Evolutionary conservation across 2,329 filamentous ascomycete genomes (phyloP).

Genomic region (Lecanicillium sp.): DNA sequence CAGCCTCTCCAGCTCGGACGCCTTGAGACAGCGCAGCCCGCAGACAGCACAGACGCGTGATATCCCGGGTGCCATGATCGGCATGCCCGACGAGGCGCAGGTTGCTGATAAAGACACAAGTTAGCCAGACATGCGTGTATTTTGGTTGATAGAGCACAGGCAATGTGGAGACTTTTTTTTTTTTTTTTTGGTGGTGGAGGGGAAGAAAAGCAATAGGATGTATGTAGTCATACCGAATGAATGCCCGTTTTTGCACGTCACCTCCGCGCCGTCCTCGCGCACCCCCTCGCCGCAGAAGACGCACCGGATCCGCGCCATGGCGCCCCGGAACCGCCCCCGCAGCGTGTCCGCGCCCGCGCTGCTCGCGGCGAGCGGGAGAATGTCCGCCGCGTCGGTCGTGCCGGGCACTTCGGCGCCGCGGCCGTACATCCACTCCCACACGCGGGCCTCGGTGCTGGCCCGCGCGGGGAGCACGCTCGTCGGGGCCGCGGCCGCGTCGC

Average conservation of each 20-base stretch:
- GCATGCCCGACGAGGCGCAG: conserved; percentile 48
- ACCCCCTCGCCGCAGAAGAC: conserved; percentile 40
- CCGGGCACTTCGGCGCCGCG: conserved; percentile 41
- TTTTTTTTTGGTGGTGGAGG: too few species aligned
- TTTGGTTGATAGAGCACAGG: background rate
- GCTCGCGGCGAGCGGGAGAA: background rate
- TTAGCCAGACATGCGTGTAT: background rate
- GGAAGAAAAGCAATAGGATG: background rate
- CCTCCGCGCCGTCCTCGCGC: conserved; percentile 26
- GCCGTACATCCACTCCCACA: conserved; percentile 57
- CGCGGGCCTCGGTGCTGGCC: conserved; percentile 47
- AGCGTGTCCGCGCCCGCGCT: conserved; percentile 21
- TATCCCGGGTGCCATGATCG: conserved; percentile 47
- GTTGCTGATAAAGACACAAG: conserved; percentile 28
- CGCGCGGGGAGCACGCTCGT: conserved; percentile 12
- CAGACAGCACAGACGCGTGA: conserved; percentile 52
- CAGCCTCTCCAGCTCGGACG: conserved; percentile 33
- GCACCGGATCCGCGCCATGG: conserved; percentile 35
- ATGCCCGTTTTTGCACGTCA: conserved; percentile 34
- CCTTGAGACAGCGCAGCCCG: conserved; percentile 43
- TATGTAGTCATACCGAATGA: conserved; percentile 31
- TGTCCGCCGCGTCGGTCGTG: background rate
- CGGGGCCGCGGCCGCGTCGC: background rate
- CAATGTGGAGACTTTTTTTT: too few species aligned
- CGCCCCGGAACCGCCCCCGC: conserved; percentile 32